Conservation (phyloP, 768 basidiomycete genomes). For the Termitomyces titanicus region DNA sequence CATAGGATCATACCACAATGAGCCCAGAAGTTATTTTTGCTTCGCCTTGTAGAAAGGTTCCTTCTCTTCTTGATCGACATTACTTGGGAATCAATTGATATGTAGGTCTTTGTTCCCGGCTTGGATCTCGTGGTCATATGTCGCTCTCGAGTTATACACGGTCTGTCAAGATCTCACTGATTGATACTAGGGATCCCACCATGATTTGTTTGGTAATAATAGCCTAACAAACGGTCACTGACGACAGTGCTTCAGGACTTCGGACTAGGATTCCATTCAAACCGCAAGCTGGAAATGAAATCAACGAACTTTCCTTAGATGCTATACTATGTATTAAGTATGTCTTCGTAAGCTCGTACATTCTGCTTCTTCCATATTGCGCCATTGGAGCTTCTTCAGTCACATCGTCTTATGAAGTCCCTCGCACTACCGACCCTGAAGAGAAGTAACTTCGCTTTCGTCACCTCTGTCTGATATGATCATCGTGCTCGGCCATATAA, state of each 20-base stretch:
- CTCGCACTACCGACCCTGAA: background rate
- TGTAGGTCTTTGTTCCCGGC: background rate
- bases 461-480: background rate
- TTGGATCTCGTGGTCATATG: background rate
- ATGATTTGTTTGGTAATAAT: background rate
- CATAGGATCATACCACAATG: background rate
- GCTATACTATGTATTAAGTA: background rate
- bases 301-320: background rate
- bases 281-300: background rate
- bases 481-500: background rate
- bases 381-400: background rate
- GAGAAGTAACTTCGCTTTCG: background rate
- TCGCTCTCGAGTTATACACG: background rate
- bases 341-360: background rate
- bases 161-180: background rate
- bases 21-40: background rate
- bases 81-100: background rate
- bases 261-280: background rate
- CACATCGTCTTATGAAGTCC: background rate
- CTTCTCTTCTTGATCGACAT: conserved; percentile 1
- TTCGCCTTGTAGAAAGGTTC: background rate
- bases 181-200: background rate
- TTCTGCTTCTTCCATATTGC: background rate
- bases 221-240: too few relatives aligned
- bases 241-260: background rate